phyloP scores from a whole-genome alignment of 768 basidiomycete species.

The Lentinula sp. region DNA sequence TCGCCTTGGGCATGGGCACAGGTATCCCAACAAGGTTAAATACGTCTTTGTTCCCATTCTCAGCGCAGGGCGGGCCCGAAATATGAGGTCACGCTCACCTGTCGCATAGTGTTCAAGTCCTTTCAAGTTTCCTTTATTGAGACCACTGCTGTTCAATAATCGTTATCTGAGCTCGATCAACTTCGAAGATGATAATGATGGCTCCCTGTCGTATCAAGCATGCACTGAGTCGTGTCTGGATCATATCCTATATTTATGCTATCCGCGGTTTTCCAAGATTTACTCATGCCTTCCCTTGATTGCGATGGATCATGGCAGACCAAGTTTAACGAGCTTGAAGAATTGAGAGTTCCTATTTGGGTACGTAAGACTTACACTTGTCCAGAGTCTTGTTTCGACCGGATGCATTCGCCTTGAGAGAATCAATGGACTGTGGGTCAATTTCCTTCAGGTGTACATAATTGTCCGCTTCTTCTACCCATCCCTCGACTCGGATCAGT shows the following conservation, averaged over 20 bases:
- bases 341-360: too few species aligned
- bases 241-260: too few species aligned
- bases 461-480: background rate
- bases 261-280: too few species aligned
- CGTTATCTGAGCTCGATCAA: too few species aligned
- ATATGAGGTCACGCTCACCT: background rate
- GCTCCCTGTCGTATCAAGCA: too few species aligned
- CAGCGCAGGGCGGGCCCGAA: background rate
- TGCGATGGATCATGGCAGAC: too few species aligned
- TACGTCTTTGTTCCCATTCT: background rate
- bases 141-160: background rate
- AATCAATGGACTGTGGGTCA: background rate
- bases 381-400: background rate
- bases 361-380: too few species aligned
- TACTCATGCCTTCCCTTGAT: too few species aligned
- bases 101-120: background rate
- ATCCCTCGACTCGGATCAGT: background rate
- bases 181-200: background rate
- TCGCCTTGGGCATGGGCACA: background rate
- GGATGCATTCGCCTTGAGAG: background rate
- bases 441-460: background rate
- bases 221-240: too few species aligned
- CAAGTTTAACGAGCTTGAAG: too few species aligned
- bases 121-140: background rate
- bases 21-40: background rate